These are phyloP conservation scores for Salmacisia buchloeana DNA, from an alignment of 1,284 basidiomycete species.

Conservation along the genomic window DNA sequence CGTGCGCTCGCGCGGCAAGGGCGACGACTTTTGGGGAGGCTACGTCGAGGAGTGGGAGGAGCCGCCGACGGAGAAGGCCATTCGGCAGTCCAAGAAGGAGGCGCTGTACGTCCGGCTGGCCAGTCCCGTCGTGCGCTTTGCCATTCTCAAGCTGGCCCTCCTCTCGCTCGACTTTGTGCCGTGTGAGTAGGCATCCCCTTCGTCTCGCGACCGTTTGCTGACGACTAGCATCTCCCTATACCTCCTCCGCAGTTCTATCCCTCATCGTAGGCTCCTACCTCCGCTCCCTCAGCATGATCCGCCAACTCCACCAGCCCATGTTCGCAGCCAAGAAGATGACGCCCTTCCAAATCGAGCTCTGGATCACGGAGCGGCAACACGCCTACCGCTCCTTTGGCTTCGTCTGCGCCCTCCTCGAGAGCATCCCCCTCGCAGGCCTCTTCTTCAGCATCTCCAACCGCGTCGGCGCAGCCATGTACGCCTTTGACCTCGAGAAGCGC, in stretches of 20 bases:
- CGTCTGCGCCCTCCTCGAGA: slow-evolving; percentile 37
- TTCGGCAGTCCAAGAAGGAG: slow-evolving; percentile 34
- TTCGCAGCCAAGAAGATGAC: slow-evolving; percentile 48
- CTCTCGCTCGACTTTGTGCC: slow-evolving; percentile 43
- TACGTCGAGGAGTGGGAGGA: slow-evolving; percentile 45
- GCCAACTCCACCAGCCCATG: slow-evolving; percentile 27
- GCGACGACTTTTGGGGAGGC: slow-evolving; percentile 43
- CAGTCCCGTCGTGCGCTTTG: slow-evolving; percentile 26
- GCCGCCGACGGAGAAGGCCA: slow-evolving; percentile 36
- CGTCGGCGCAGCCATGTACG: slow-evolving; percentile 47
- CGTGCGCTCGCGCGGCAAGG: slow-evolving; percentile 40
- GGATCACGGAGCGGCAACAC: slow-evolving; percentile 43
- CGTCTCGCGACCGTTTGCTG: not conserved
- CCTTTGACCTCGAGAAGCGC: slow-evolving; percentile 48
- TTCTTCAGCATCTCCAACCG: slow-evolving; percentile 44
- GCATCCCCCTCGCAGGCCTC: slow-evolving; percentile 40
- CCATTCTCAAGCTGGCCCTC: slow-evolving; percentile 35
- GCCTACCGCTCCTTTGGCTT: slow-evolving; percentile 43
- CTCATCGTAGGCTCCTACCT: slow-evolving; percentile 13
- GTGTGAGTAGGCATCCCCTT: too few relatives aligned
- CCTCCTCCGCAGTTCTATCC: slow-evolving; percentile 6
- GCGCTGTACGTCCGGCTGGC: slow-evolving; percentile 33
- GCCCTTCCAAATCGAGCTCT: slow-evolving; percentile 36
- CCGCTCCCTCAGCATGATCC: slow-evolving; percentile 29
- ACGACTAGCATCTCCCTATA: not conserved